A percentile compares a stretch with the other conserved stretches of the same genome.
Conservation (phyloP, 495 filamentous ascomycete genomes). For the Friedmanniomyces simplex region DNA sequence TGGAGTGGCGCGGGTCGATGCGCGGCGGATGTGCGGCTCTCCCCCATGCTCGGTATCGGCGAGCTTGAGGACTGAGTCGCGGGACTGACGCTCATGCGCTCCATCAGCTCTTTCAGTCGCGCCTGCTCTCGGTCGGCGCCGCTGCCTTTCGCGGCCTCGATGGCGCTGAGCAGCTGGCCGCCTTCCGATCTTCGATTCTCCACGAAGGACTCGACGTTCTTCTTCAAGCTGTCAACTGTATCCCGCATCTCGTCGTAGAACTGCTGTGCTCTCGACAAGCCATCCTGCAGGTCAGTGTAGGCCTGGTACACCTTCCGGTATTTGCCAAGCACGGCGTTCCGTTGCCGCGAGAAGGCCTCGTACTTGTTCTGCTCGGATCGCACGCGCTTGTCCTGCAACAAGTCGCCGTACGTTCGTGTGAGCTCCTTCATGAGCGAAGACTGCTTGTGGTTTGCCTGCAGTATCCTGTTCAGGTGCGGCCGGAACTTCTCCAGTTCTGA, state of each 20-base stretch:
- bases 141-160: slow-evolving; percentile 66
- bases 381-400: slow-evolving; percentile 90
- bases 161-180: slow-evolving; percentile 74
- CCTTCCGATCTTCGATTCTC: slow-evolving; percentile 89
- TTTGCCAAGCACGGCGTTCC: slow-evolving; percentile 66
- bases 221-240: slow-evolving; percentile 84
- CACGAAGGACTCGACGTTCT: slow-evolving; percentile 95
- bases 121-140: slow-evolving; percentile 81
- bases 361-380: slow-evolving; percentile 90
- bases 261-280: slow-evolving; percentile 70
- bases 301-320: slow-evolving; percentile 90
- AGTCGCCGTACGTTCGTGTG: slow-evolving; percentile 72
- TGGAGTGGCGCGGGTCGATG: slow-evolving; percentile 36
- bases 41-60: slow-evolving; percentile 5
- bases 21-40: slow-evolving; percentile 17
- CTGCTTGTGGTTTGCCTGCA: slow-evolving; percentile 92
- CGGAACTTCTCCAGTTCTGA: slow-evolving; percentile 92
- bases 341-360: slow-evolving; percentile 73
- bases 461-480: slow-evolving; percentile 78
- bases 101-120: slow-evolving; percentile 81
- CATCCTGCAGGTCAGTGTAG: slow-evolving; percentile 81
- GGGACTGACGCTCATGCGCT: slow-evolving; percentile 58
- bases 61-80: slow-evolving; percentile 9
- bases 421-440: slow-evolving; percentile 89
- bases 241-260: slow-evolving; percentile 96